Percentiles rank a stretch among this genome's conserved stretches.
These are phyloP conservation scores for Suillus plorans DNA, from an alignment of 768 basidiomycete genomes.

Conservation along the genomic window DNA sequence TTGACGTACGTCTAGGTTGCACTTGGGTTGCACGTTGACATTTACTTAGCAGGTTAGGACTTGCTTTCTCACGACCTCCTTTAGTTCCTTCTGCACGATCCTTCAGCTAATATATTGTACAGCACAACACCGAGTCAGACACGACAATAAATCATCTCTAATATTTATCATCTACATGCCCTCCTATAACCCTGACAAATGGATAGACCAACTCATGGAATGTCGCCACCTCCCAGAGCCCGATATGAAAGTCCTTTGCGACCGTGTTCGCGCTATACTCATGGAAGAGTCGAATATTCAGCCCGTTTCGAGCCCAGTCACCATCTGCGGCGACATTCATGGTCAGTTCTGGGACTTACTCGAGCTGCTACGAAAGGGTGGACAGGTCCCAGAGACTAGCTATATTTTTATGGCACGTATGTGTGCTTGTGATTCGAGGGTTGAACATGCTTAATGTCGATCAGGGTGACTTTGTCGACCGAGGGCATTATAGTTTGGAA, in stretches of 20 bases:
- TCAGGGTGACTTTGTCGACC: conserved; percentile 96
- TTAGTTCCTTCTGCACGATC: neutral
- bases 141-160: neutral
- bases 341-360: conserved; percentile 98
- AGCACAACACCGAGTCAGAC: neutral
- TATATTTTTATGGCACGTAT: conserved; percentile 95
- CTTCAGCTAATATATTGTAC: neutral
- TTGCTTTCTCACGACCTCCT: neutral
- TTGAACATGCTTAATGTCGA: conserved; percentile 27
- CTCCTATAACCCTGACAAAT: conserved; percentile 61
- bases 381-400: conserved; percentile 82
- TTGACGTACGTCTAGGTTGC: neutral
- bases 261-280: conserved; percentile 82
- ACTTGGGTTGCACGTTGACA: too few relatives aligned
- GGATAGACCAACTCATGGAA: conserved; percentile 84
- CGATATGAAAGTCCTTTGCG: conserved; percentile 93
- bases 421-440: conserved; percentile 32
- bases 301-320: conserved; percentile 92
- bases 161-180: conserved; percentile 24
- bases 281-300: conserved; percentile 98
- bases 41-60: neutral
- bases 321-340: conserved; percentile 94
- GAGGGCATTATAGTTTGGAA: conserved; percentile 94
- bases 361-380: conserved; percentile 85
- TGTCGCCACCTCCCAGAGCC: conserved; percentile 88